A percentile compares a stretch with the other conserved stretches of the same genome.
Evolutionary conservation across 768 basidiomycete genomes (phyloP).

Genomic region (Tricholomella constricta): DNA sequence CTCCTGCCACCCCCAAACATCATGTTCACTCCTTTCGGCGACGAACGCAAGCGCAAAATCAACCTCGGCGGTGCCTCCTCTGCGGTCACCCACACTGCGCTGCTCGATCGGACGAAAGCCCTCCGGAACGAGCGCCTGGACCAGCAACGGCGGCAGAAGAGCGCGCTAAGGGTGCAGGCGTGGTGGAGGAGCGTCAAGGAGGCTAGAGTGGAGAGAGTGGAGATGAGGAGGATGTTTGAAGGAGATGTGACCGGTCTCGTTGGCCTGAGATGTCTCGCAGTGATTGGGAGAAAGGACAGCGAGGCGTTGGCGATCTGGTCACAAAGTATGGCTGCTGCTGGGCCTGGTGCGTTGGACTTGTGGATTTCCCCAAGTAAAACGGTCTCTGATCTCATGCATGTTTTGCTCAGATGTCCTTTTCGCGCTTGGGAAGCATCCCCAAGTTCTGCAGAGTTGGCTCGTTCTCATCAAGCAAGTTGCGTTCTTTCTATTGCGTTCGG

Average conservation of each 20-base stretch:
- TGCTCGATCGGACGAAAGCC: slow-evolving; percentile 65
- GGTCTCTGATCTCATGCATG: not conserved
- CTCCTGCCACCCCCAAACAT: not conserved
- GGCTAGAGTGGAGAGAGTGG: slow-evolving; percentile 38
- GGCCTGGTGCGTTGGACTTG: slow-evolving; percentile 28
- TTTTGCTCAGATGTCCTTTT: slow-evolving; percentile 40
- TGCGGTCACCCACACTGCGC: slow-evolving; percentile 50
- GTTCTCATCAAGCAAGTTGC: slow-evolving; percentile 54
- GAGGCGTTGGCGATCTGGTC: slow-evolving; percentile 51
- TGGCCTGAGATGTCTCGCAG: slow-evolving; percentile 65
- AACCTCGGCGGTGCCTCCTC: slow-evolving; percentile 72
- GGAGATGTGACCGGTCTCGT: slow-evolving; percentile 52
- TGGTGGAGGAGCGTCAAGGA: slow-evolving; percentile 65
- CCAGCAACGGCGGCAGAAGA: slow-evolving; percentile 55
- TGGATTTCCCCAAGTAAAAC: too few relatives aligned
- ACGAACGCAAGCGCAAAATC: slow-evolving; percentile 10
- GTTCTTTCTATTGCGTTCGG: slow-evolving; percentile 52
- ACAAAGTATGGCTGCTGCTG: slow-evolving; percentile 29
- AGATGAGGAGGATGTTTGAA: slow-evolving; percentile 54
- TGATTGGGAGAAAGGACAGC: slow-evolving; percentile 54
- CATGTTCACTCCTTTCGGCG: slow-evolving; percentile 11
- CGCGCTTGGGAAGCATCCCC: slow-evolving; percentile 35
- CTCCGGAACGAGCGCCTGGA: slow-evolving; percentile 60
- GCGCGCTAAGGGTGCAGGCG: slow-evolving; percentile 62
- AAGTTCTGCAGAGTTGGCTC: slow-evolving; percentile 54